A percentile compares a stretch with the other conserved stretches of the same genome.
These are phyloP conservation scores for Claviceps pazoutovae DNA, from an alignment of 2,329 filamentous ascomycete genomes.

Conservation along the genomic window DNA sequence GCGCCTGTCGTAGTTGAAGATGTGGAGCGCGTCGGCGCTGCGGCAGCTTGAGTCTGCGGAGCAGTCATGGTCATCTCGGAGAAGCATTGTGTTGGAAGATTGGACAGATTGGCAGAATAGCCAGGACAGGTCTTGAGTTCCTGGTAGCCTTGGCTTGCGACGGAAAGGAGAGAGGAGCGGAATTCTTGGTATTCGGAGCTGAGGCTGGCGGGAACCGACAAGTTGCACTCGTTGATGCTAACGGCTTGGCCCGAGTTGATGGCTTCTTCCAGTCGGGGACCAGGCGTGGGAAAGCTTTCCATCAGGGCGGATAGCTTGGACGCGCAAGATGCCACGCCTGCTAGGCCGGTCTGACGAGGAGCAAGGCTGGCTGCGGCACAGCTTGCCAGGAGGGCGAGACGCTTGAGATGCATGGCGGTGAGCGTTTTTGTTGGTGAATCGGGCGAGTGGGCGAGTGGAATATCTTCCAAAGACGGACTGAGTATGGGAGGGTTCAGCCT, in stretches of 20 bases:
- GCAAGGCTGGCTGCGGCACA: background rate
- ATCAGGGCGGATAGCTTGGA: background rate
- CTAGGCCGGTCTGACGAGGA: background rate
- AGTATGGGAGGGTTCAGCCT: too few relatives aligned
- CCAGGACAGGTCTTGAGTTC: too few relatives aligned
- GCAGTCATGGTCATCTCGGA: too few relatives aligned
- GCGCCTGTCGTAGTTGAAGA: too few relatives aligned
- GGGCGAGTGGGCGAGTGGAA: background rate
- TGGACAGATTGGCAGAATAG: too few relatives aligned
- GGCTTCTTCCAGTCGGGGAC: background rate
- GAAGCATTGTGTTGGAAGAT: too few relatives aligned
- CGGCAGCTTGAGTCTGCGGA: too few relatives aligned
- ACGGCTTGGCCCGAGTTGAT: background rate
- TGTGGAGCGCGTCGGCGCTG: too few relatives aligned
- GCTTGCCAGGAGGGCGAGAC: background rate
- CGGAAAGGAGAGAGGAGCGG: background rate
- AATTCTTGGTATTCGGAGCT: background rate
- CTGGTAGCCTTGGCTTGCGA: background rate
- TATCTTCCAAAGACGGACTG: background rate
- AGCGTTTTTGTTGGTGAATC: background rate
- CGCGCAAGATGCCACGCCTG: background rate
- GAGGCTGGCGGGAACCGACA: background rate
- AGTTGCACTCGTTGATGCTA: background rate
- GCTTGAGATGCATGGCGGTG: background rate
- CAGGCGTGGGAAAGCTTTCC: background rate